These are phyloP conservation scores for Phalaenopsis aphrodite DNA, from an alignment of 106 monocot species.

Conservation along the genomic window DNA sequence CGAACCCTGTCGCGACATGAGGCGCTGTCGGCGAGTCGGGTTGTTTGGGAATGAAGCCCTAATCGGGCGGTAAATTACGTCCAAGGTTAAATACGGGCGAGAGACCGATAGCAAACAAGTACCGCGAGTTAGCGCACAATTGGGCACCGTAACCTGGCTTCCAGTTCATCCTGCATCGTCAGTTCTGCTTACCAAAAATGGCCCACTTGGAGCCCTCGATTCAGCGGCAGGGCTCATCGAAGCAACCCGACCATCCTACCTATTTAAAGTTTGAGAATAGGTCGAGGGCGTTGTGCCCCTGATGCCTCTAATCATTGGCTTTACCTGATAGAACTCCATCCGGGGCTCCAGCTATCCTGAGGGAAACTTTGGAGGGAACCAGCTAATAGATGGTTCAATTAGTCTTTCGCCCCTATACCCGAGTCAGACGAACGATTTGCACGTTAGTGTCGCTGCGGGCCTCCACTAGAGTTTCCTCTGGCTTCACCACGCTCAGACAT, in stretches of 20 bases:
- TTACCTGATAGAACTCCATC: slow-evolving; percentile 10
- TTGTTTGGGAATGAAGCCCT: too few relatives aligned
- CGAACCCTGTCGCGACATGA: too few relatives aligned
- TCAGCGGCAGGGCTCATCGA: slow-evolving; percentile 6
- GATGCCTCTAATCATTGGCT: neutral
- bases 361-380: slow-evolving; percentile 14
- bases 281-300: too few relatives aligned
- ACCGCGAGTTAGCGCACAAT: slow-evolving; percentile 13
- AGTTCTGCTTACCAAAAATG: slow-evolving; percentile 23
- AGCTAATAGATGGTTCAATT: slow-evolving; percentile 17
- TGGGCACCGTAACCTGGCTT: slow-evolving; percentile 15
- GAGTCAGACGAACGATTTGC: slow-evolving; percentile 6
- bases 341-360: slow-evolving; percentile 13
- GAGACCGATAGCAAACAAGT: too few relatives aligned
- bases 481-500: slow-evolving; percentile 10
- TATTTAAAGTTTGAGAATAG: slow-evolving; percentile 17
- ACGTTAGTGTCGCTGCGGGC: slow-evolving; percentile 1
- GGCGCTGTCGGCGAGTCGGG: too few relatives aligned
- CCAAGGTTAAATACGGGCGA: too few relatives aligned
- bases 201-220: slow-evolving; percentile 21
- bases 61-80: too few relatives aligned
- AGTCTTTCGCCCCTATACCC: slow-evolving; percentile 19
- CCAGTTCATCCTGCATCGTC: slow-evolving; percentile 12
- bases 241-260: slow-evolving; percentile 12
- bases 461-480: slow-evolving; percentile 14